These are phyloP conservation scores for Kodamaea sp. DNA, from an alignment of 1,139 yeast genomes.

Conservation along the genomic window DNA sequence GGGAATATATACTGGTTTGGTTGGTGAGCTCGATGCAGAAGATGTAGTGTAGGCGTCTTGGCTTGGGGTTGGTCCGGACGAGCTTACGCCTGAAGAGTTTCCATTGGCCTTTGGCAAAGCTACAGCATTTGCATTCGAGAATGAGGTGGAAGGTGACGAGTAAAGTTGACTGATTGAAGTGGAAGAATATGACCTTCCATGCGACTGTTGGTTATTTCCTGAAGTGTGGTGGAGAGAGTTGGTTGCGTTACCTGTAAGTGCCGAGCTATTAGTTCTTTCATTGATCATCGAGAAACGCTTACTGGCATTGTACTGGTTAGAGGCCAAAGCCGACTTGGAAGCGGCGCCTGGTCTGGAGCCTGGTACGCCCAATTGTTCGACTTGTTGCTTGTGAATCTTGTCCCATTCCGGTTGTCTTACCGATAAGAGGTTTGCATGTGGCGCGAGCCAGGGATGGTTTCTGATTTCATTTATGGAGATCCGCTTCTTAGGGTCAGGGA, in stretches of 20 bases:
- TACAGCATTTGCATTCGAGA: conserved; percentile 52
- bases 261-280: conserved; percentile 43
- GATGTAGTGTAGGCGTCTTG: conserved; percentile 5
- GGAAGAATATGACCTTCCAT: conserved; percentile 47
- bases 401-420: conserved; percentile 94
- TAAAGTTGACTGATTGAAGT: conserved; percentile 43
- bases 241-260: conserved; percentile 28
- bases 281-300: conserved; percentile 50
- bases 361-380: conserved; percentile 6
- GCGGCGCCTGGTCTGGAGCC: conserved; percentile 3
- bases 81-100: not conserved
- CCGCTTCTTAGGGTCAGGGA: conserved; percentile 83
- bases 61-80: conserved; percentile 2
- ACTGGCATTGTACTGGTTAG: conserved; percentile 18
- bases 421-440: conserved; percentile 78
- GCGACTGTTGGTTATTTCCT: conserved; percentile 14
- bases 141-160: conserved; percentile 57
- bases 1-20: conserved; percentile 23
- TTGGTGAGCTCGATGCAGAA: conserved; percentile 17
- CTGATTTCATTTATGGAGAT: conserved; percentile 68
- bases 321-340: conserved; percentile 5
- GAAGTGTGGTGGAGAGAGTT: conserved; percentile 9
- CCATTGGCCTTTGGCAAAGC: conserved; percentile 20
- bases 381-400: conserved; percentile 42
- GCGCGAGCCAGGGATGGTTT: conserved; percentile 83